Percentiles rank a stretch among this genome's conserved stretches.
Evolutionary conservation across 208 protist genomes (phyloP).

Genomic region (Acanthamoeba royreba): DNA sequence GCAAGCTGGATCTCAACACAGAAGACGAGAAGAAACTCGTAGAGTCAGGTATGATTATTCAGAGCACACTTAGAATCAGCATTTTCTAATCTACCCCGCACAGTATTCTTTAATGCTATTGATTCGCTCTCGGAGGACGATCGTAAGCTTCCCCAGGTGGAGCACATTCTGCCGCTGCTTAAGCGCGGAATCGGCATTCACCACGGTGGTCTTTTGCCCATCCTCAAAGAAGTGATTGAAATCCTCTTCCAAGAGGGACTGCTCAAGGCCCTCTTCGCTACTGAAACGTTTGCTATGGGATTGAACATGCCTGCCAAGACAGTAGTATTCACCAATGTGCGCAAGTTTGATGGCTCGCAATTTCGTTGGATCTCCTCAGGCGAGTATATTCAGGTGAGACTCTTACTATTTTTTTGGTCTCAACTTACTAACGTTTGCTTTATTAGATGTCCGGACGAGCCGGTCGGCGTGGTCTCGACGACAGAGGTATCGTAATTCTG

Average conservation of each 20-base stretch:
- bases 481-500: slow-evolving; percentile 96
- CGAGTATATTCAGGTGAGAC: slow-evolving; percentile 95
- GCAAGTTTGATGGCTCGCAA: slow-evolving; percentile 98
- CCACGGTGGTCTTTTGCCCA: slow-evolving; percentile 98
- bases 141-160: slow-evolving; percentile 43
- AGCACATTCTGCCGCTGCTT: slow-evolving; percentile 93
- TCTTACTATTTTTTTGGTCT: background rate
- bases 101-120: slow-evolving; percentile 94
- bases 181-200: slow-evolving; percentile 98
- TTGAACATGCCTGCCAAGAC: slow-evolving; percentile 99
- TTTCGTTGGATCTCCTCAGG: slow-evolving; percentile 93
- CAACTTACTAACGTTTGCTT: background rate
- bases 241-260: slow-evolving; percentile 99
- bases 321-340: slow-evolving; percentile 97
- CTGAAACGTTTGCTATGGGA: slow-evolving; percentile 99
- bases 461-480: slow-evolving; percentile 98
- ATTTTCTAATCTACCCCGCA: background rate
- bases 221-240: slow-evolving; percentile 99
- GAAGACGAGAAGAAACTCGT: slow-evolving; percentile 86
- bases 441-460: slow-evolving; percentile 99
- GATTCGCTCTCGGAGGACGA: slow-evolving; percentile 84
- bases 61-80: background rate
- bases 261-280: slow-evolving; percentile 98
- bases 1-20: slow-evolving; percentile 94
- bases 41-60: slow-evolving; percentile 67